Percentiles rank a stretch among this genome's conserved stretches.
phyloP scores from a whole-genome alignment of 768 basidiomycete genomes.

The Phlebiopsis gigantea region DNA sequence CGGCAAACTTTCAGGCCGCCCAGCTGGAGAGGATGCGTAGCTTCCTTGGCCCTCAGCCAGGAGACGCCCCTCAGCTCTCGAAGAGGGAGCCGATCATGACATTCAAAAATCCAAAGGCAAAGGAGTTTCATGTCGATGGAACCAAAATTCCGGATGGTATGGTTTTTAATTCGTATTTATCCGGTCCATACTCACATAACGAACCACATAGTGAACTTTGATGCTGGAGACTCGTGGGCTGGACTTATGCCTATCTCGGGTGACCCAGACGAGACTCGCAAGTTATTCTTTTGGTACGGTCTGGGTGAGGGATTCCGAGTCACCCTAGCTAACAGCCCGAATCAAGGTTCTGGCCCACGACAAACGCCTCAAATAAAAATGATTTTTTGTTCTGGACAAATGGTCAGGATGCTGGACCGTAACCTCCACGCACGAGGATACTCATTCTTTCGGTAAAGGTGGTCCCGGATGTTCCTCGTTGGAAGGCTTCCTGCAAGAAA shows the following conservation, averaged over 20 bases:
- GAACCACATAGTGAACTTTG: slow-evolving; percentile 26
- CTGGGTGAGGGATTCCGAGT: background rate
- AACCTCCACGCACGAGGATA: background rate
- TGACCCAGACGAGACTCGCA: slow-evolving; percentile 39
- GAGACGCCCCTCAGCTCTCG: background rate
- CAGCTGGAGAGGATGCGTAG: slow-evolving; percentile 21
- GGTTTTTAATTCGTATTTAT: background rate
- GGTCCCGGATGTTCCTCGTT: slow-evolving; percentile 72
- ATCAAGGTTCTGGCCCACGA: slow-evolving; percentile 29
- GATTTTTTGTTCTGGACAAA: slow-evolving; percentile 32
- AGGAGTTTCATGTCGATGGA: slow-evolving; percentile 31
- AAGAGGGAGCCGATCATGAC: slow-evolving; percentile 18
- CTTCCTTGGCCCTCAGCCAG: slow-evolving; percentile 20
- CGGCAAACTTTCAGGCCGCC: slow-evolving; percentile 23
- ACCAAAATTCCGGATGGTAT: slow-evolving; percentile 27
- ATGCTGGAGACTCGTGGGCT: slow-evolving; percentile 29
- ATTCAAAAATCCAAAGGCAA: slow-evolving; percentile 20
- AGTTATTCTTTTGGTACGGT: slow-evolving; percentile 27
- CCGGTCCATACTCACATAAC: background rate
- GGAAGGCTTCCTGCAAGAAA: slow-evolving; percentile 69
- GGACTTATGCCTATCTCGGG: slow-evolving; percentile 28
- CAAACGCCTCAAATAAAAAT: slow-evolving; percentile 24
- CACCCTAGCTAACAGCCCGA: background rate
- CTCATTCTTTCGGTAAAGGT: slow-evolving; percentile 28
- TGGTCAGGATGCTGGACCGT: slow-evolving; percentile 14